Evolutionary conservation across 2,329 filamentous ascomycete species (phyloP), one percentile per base, ranked within the genome.

Genomic region (Esteya vermicola): DNA sequence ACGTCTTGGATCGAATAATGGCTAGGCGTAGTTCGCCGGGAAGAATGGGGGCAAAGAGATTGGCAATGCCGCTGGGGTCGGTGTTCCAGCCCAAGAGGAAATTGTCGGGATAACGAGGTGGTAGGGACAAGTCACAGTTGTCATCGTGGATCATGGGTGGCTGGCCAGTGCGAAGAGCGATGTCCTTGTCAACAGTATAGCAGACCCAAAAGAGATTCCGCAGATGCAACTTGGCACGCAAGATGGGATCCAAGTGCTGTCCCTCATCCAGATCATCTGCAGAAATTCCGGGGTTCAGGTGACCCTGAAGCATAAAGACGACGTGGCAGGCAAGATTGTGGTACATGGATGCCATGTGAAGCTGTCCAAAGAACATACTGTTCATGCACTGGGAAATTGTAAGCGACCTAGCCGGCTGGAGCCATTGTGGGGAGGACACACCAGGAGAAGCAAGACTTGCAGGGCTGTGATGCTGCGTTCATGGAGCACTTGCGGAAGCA

Each of bases 181-280:
- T 57, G 13, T 74, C 70, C 43, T 71, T 74, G 45, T 75, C 71
- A 9, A 71, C 52, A 2, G 58, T 57, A 40, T 71, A 75, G 44
- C 63, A 65, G 7, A 73, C 47, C 70, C 71, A 75, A 47, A 75
- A 75, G 0, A 73, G 41, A 21, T 56, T 49, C 3, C 63, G 56
- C 0, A 63, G 45, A 21, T 63, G 57, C 10, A 52, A 50, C 32
- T 52, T 48, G 35, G 53, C 48, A 2, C 57, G n/a, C n/a, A n/a
- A n/a, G n/a, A n/a, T 54, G 33, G 55, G 48, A 2, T 33, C 25
- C 6, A 39, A 23, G 21, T 49, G 14, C 19, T 21, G 12, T 7
- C 23, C 6, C 7, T 8, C 30, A 6, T 14, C 13, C 4, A 19
- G 22, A 6, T 28, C 30, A 3, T 21, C 32, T 10, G 13, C 7